Conservation (phyloP, 2,329 filamentous ascomycete genomes). For the Stagonosporopsis cucurbitacearum region DNA sequence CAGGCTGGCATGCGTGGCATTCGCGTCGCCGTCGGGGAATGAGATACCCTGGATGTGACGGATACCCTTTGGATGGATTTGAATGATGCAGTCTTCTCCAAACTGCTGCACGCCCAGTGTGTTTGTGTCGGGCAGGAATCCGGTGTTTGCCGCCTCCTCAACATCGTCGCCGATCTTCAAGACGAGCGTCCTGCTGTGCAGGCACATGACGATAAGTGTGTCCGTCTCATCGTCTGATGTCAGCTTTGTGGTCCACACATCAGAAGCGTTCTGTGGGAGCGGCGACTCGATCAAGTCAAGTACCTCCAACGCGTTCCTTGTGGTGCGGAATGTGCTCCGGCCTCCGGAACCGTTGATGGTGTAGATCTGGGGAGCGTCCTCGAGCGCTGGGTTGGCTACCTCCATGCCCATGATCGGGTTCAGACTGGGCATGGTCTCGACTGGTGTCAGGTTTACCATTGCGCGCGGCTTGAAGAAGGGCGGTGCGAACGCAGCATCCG, state of each 20-base stretch:
- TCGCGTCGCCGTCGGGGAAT: slow-evolving; percentile 34
- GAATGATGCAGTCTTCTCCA: slow-evolving; percentile 88
- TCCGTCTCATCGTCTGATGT: slow-evolving; percentile 83
- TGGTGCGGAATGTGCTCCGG: slow-evolving; percentile 85
- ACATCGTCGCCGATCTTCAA: slow-evolving; percentile 96
- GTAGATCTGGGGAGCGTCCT: slow-evolving; percentile 97
- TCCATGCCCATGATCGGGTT: slow-evolving; percentile 92
- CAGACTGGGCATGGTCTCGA: slow-evolving; percentile 85
- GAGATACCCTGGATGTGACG: slow-evolving; percentile 78
- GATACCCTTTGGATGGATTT: slow-evolving; percentile 96
- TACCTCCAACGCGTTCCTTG: slow-evolving; percentile 92
- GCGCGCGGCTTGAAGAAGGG: slow-evolving; percentile 84
- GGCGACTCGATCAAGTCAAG: slow-evolving; percentile 96
- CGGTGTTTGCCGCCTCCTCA: slow-evolving; percentile 91
- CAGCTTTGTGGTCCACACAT: slow-evolving; percentile 95
- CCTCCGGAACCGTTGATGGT: slow-evolving; percentile 88
- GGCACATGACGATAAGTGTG: slow-evolving; percentile 93
- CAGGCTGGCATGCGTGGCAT: slow-evolving; percentile 62
- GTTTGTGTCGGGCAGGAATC: slow-evolving; percentile 85
- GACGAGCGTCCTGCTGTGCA: slow-evolving; percentile 87
- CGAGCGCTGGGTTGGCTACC: slow-evolving; percentile 85
- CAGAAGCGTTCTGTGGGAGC: slow-evolving; percentile 83
- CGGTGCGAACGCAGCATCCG: slow-evolving; percentile 72
- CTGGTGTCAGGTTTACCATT: slow-evolving; percentile 80
- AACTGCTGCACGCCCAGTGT: slow-evolving; percentile 94